Evolutionary conservation across 305 asterid species (phyloP).

Genomic region (Solanum hybrid): DNA sequence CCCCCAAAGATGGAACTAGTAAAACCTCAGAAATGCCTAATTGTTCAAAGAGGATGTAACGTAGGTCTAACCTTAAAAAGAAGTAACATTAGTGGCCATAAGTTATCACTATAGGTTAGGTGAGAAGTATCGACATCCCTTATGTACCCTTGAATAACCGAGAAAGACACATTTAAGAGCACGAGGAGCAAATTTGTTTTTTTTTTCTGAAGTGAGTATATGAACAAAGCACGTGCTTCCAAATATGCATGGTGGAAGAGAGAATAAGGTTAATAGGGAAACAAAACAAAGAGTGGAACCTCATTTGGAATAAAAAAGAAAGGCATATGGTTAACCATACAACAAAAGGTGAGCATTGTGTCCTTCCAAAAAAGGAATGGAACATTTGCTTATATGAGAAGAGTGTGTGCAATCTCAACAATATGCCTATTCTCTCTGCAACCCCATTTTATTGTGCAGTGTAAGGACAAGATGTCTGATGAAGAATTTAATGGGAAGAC

Average conservation of each 20-base stretch:
- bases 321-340: background rate
- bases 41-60: background rate
- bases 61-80: background rate
- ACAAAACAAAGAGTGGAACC: background rate
- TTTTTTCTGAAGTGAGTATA: background rate
- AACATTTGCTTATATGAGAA: background rate
- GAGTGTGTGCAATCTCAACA: background rate
- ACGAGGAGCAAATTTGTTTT: background rate
- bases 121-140: background rate
- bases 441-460: background rate
- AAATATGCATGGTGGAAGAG: background rate
- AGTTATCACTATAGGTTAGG: background rate
- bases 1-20: background rate
- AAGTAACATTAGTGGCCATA: background rate
- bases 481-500: background rate
- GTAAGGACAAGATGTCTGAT: background rate
- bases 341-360: background rate
- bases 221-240: background rate
- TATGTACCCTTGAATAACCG: background rate
- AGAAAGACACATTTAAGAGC: background rate
- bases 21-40: background rate
- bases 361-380: background rate
- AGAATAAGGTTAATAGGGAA: background rate
- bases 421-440: background rate
- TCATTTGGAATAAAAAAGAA: background rate